Evolutionary conservation across 2,329 filamentous ascomycete genomes (phyloP), one percentile per base, ranked within the genome.

Genomic region (Fusarium mundagurra): DNA sequence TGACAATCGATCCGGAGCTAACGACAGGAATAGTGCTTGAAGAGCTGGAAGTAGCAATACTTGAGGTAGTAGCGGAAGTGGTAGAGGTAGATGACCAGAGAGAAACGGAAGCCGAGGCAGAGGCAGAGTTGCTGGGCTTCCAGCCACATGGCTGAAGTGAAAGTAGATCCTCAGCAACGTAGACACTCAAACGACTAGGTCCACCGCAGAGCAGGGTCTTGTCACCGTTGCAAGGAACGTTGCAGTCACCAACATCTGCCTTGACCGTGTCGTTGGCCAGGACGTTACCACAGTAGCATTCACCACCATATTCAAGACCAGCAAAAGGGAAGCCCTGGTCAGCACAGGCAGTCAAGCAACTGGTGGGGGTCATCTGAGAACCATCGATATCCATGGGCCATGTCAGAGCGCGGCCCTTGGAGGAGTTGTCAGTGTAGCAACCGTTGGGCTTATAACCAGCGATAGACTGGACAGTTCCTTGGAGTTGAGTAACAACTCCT

Each of bases 371-470:
- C 79, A 88, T 79, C 39, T 72, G 78, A 24, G 75, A 69, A 20
- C 76, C 65, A 36, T 83, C 78, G 22, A 87, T 67, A 45, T 81
- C 73, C 77, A 85, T 82, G 27, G 80, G 81, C 78, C 85, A 88
- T 33, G 82, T 82, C 53, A 89, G 82, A 33, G 88, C 84, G 55
- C 84, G 84, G 45, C 85, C 84, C 59, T 82, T 72, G 54, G 69
- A 71, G 27, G 82, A 82, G 63, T 83, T 77, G 69, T 89, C 88
- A 34, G 83, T 84, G 76, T 88, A 92, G 83, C 92, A 94, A 63
- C 92, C 92, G n/a, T 88, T 79, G 72, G 89, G 87, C 48, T 84
- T 83, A 85, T 91, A 93, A 51, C 86, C 84, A 61, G 84, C 83
- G 50, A 87, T 83, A 31, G 85, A 47, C 50, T 66, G 70, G 44